Evolutionary conservation across 352 stramenopile species (phyloP).

Genomic region (Phytophthora pluvialis): DNA sequence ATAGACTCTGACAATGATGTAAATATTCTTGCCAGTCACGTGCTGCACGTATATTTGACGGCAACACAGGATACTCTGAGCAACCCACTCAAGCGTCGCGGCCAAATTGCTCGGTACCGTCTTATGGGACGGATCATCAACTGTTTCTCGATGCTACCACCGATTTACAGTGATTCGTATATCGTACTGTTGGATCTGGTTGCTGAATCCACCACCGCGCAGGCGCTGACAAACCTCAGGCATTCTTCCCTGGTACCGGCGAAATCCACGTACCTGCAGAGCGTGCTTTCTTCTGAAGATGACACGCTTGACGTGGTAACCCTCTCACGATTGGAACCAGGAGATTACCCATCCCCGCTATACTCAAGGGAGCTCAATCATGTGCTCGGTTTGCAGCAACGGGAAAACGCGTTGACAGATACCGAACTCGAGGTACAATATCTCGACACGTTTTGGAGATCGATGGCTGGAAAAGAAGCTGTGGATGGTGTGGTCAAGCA

Average conservation of each 20-base stretch:
- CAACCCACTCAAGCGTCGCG: slow-evolving; percentile 80
- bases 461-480: slow-evolving; percentile 42
- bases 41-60: slow-evolving; percentile 74
- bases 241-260: slow-evolving; percentile 63
- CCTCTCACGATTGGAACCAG: slow-evolving; percentile 56
- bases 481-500: slow-evolving; percentile 39
- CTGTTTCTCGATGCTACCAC: slow-evolving; percentile 73
- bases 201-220: slow-evolving; percentile 78
- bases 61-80: slow-evolving; percentile 65
- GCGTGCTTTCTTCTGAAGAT: slow-evolving; percentile 59
- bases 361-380: slow-evolving; percentile 85
- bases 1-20: slow-evolving; percentile 47
- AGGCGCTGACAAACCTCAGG: slow-evolving; percentile 75
- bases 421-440: slow-evolving; percentile 88
- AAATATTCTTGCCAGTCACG: slow-evolving; percentile 67
- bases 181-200: slow-evolving; percentile 81
- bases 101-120: slow-evolving; percentile 80
- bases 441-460: slow-evolving; percentile 74
- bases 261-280: slow-evolving; percentile 70
- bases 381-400: slow-evolving; percentile 69
- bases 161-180: slow-evolving; percentile 85
- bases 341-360: slow-evolving; percentile 66
- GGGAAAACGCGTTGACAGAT: slow-evolving; percentile 79
- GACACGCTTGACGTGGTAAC: slow-evolving; percentile 69
- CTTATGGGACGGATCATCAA: slow-evolving; percentile 83